Conservation (phyloP, 2,329 filamentous ascomycete species). For the Botrytis pseudocinerea region DNA sequence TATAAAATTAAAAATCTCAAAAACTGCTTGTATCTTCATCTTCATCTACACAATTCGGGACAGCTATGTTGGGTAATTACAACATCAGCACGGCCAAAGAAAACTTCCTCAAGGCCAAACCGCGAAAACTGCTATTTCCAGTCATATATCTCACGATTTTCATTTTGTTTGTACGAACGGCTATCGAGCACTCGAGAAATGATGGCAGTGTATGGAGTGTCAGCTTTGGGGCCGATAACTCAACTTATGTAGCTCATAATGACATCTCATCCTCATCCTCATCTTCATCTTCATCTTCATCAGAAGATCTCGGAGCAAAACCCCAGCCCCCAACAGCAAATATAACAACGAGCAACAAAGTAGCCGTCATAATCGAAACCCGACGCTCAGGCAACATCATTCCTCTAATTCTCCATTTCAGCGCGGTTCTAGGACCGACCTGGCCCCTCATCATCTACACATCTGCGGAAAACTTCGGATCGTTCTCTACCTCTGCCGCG, state of each 20-base stretch:
- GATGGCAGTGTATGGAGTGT: not conserved
- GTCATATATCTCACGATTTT: slow-evolving; percentile 10
- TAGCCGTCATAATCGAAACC: slow-evolving; percentile 46
- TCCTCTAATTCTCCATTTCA: slow-evolving; percentile 45
- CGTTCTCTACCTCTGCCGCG: slow-evolving; percentile 42
- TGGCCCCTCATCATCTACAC: slow-evolving; percentile 50
- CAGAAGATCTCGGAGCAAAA: not conserved
- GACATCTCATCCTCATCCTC: not conserved
- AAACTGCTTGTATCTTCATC: not conserved
- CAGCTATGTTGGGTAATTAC: slow-evolving; percentile 16
- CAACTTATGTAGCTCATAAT: not conserved
- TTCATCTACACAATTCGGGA: not conserved
- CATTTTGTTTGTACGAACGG: slow-evolving; percentile 16
- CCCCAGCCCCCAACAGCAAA: slow-evolving; percentile 28
- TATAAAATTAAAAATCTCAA: not conserved
- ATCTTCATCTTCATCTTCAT: not conserved
- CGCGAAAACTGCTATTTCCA: slow-evolving; percentile 19
- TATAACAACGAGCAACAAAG: slow-evolving; percentile 36
- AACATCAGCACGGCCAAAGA: slow-evolving; percentile 14
- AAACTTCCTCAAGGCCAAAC: slow-evolving; percentile 20
- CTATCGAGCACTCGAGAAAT: slow-evolving; percentile 5
- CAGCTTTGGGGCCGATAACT: not conserved
- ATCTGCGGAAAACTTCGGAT: slow-evolving; percentile 33
- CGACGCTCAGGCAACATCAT: slow-evolving; percentile 40
- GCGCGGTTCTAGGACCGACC: slow-evolving; percentile 44